Evolutionary conservation across 2,329 filamentous ascomycete species (phyloP).

Genomic region (Colletotrichum chrysophilum): DNA sequence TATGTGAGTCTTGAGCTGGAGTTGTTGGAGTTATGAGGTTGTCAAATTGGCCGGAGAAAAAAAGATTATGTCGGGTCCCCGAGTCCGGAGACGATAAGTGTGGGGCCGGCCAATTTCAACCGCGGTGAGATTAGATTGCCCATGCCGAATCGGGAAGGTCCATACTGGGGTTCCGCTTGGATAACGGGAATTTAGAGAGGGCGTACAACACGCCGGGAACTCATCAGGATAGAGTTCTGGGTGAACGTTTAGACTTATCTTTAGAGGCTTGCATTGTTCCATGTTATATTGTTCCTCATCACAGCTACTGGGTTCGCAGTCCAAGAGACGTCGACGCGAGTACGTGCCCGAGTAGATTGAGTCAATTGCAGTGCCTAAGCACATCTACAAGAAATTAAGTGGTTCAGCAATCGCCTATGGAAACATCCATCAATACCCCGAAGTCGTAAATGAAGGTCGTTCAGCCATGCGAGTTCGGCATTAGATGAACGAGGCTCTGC

Average conservation of each 20-base stretch:
- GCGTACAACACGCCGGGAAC: rapidly evolving
- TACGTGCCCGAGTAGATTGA: too few species aligned
- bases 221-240: neutral
- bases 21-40: neutral
- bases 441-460: rapidly evolving
- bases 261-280: too few species aligned
- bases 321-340: too few species aligned
- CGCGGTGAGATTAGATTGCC: neutral
- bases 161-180: neutral
- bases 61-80: neutral
- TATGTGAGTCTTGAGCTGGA: neutral
- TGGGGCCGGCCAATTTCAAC: neutral
- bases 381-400: neutral
- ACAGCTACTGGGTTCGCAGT: too few species aligned
- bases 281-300: too few species aligned
- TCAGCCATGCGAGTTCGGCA: rapidly evolving
- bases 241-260: too few species aligned
- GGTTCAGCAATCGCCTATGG: rapidly evolving
- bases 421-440: rapidly evolving
- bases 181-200: neutral
- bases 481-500: neutral
- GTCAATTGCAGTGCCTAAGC: neutral
- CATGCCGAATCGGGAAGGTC: neutral
- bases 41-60: neutral
- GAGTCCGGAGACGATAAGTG: neutral